phyloP scores from a whole-genome alignment of 768 basidiomycete genomes.

The Lentinula detonsa region DNA sequence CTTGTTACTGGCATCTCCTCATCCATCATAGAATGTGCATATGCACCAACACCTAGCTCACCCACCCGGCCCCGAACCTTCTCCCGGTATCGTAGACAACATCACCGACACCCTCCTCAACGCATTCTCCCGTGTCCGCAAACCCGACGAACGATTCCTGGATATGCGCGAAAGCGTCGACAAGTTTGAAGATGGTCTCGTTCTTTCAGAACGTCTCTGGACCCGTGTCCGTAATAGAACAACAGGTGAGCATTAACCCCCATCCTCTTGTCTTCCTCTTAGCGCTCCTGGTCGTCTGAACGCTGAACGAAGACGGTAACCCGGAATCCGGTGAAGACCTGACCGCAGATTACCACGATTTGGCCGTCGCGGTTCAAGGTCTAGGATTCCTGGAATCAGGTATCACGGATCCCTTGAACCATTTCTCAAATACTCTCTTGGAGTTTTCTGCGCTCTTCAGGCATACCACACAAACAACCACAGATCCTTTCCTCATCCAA shows the following conservation, averaged over 20 bases:
- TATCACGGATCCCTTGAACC: conserved; percentile 95
- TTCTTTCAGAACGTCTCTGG: conserved; percentile 75
- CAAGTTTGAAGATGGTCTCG: conserved; percentile 94
- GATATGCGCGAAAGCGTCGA: conserved; percentile 89
- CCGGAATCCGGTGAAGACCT: conserved; percentile 88
- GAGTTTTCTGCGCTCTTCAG: conserved; percentile 90
- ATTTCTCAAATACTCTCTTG: conserved; percentile 92
- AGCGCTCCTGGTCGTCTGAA: conserved; percentile 53
- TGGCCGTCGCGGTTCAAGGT: conserved; percentile 94
- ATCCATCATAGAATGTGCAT: conserved; percentile 67
- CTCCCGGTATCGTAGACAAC: conserved; percentile 83
- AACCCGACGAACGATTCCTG: conserved; percentile 95
- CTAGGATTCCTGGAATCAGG: conserved; percentile 97
- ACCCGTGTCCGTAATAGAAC: conserved; percentile 73
- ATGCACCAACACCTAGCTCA: conserved; percentile 97
- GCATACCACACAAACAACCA: conserved; percentile 84
- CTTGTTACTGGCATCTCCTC: conserved; percentile 5
- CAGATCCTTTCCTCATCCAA: conserved; percentile 87
- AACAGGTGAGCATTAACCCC: conserved; percentile 62
- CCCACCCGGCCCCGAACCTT: conserved; percentile 78
- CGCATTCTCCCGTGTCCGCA: conserved; percentile 91
- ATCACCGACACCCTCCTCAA: conserved; percentile 95
- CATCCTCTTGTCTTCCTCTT: conserved; percentile 17
- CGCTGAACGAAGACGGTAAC: conserved; percentile 75
- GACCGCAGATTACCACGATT: conserved; percentile 93